Evolutionary conservation across 768 basidiomycete species (phyloP).

Genomic region (Phanerochaete sordida): DNA sequence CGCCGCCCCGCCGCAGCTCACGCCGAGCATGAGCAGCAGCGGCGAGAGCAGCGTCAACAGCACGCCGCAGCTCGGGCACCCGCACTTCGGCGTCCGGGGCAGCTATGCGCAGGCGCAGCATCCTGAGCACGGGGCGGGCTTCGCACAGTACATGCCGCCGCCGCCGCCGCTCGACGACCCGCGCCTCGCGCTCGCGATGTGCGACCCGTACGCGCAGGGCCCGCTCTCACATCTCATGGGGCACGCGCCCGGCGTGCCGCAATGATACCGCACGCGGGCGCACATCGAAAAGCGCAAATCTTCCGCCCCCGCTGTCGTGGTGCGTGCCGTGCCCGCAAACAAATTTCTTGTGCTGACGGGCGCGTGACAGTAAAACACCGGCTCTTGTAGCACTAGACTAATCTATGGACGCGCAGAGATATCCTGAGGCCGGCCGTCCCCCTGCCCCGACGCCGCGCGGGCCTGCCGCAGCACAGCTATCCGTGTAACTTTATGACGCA

Average conservation of each 20-base stretch:
- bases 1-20: slow-evolving; percentile 1
- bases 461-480: background rate
- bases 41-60: slow-evolving; percentile 9
- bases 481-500: background rate
- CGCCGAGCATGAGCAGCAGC: background rate
- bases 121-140: background rate
- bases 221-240: background rate
- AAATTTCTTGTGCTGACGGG: background rate
- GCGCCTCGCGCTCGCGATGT: slow-evolving; percentile 8
- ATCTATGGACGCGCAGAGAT: background rate
- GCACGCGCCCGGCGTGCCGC: background rate
- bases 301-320: background rate
- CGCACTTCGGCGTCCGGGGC: slow-evolving; percentile 1
- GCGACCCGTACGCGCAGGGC: slow-evolving; percentile 8
- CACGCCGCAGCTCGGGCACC: slow-evolving; percentile 9
- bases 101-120: background rate
- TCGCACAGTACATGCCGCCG: background rate
- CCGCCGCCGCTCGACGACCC: slow-evolving; percentile 7
- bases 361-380: background rate
- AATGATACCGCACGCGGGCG: background rate
- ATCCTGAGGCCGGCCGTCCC: background rate
- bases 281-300: background rate
- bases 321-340: background rate
- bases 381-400: slow-evolving; percentile 3
- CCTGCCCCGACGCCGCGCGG: background rate